A percentile compares a stretch with the other conserved stretches of the same genome.
phyloP scores from a whole-genome alignment of 2,329 filamentous ascomycete species.

The Fusarium sp. region DNA sequence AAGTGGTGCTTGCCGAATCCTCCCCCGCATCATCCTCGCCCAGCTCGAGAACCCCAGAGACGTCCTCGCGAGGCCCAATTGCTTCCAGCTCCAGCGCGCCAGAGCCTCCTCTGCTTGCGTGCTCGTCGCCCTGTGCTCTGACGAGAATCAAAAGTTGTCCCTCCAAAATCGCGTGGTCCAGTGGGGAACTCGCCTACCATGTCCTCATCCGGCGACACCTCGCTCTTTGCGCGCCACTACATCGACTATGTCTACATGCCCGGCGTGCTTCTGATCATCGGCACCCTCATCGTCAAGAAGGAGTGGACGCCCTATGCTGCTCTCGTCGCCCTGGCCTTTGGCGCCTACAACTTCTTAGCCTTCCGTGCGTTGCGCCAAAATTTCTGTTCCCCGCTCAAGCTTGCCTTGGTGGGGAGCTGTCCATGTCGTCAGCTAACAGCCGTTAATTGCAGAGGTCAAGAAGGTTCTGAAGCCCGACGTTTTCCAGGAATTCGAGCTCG shows the following conservation, averaged over 20 bases:
- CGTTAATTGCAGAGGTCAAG: slow-evolving; percentile 72
- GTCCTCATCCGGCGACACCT: slow-evolving; percentile 48
- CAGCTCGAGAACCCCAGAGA: not conserved
- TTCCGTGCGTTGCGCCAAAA: slow-evolving; percentile 71
- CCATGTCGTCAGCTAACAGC: slow-evolving; percentile 28
- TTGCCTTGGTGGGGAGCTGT: slow-evolving; percentile 8
- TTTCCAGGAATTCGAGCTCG: slow-evolving; percentile 94
- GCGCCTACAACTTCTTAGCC: slow-evolving; percentile 79
- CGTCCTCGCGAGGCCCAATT: slow-evolving; percentile 26
- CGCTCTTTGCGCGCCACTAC: slow-evolving; percentile 71
- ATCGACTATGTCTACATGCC: slow-evolving; percentile 89
- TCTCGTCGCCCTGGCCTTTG: slow-evolving; percentile 75
- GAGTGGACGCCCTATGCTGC: slow-evolving; percentile 83
- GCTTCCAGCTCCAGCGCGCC: slow-evolving; percentile 9
- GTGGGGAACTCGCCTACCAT: slow-evolving; percentile 39
- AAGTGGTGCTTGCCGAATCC: slow-evolving; percentile 25
- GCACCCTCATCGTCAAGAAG: slow-evolving; percentile 82
- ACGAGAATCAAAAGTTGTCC: slow-evolving; percentile 15
- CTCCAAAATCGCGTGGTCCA: slow-evolving; percentile 24
- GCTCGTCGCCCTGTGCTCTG: not conserved
- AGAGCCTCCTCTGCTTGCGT: slow-evolving; percentile 1
- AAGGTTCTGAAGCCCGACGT: slow-evolving; percentile 88
- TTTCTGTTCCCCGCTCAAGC: not conserved
- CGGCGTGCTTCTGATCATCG: slow-evolving; percentile 82
- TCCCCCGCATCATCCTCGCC: slow-evolving; percentile 21